Conservation (phyloP, 2,329 filamentous ascomycete species). For the Alternaria sp. region DNA sequence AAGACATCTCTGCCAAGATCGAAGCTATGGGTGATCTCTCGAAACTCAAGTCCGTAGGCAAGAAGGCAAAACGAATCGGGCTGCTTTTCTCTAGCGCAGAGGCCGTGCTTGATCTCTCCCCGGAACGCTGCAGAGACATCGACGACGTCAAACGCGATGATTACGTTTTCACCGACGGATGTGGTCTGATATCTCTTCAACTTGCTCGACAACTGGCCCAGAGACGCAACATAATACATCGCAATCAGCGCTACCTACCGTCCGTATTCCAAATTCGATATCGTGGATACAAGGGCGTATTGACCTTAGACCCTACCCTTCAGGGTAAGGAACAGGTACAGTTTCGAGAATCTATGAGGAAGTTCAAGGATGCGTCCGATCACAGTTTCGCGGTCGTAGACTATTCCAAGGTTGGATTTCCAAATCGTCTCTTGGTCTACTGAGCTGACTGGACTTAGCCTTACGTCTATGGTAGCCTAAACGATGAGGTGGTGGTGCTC, state of each 20-base stretch:
- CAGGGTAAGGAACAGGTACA: constrained; percentile 29
- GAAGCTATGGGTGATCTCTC: constrained; percentile 50
- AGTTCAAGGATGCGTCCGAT: constrained; percentile 49
- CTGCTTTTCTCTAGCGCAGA: constrained; percentile 50
- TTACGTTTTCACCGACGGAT: constrained; percentile 53
- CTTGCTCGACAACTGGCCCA: constrained; percentile 46
- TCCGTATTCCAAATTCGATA: constrained; percentile 54
- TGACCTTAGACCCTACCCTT: constrained; percentile 49
- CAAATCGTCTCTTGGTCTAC: background rate
- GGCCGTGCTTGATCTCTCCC: constrained; percentile 39
- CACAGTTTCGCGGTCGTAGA: constrained; percentile 49
- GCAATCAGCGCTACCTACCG: constrained; percentile 48
- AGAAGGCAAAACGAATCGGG: constrained; percentile 53
- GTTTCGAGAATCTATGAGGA: constrained; percentile 51
- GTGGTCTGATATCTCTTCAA: constrained; percentile 46
- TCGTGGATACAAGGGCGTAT: constrained; percentile 53
- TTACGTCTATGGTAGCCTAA: constrained; percentile 50
- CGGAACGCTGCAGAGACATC: constrained; percentile 49
- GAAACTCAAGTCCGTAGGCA: constrained; percentile 52
- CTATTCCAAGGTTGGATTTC: constrained; percentile 47
- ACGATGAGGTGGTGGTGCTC: constrained; percentile 53
- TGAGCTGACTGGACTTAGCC: constrained; percentile 35
- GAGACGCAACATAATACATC: constrained; percentile 42
- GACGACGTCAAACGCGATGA: constrained; percentile 46
- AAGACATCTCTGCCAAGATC: constrained; percentile 42